A percentile compares a stretch with the other conserved stretches of the same genome.
phyloP scores from a whole-genome alignment of 805 yeast genomes.

The Wickerhamomyces rabaulensis region DNA sequence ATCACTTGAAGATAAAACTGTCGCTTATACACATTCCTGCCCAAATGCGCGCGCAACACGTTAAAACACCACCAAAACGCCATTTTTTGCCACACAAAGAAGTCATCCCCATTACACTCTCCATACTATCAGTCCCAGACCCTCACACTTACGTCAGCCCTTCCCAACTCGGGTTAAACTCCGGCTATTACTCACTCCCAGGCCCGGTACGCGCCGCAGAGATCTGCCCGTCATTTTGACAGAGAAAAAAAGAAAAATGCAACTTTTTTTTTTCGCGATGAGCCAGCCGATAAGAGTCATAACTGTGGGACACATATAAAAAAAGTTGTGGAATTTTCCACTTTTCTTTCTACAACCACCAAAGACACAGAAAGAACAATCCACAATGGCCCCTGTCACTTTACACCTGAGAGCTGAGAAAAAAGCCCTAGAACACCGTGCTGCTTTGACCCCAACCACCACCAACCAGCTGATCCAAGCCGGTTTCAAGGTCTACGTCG shows the following conservation, averaged over 20 bases:
- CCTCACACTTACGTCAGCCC: too few species aligned
- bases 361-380: background rate
- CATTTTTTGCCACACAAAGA: too few species aligned
- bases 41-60: too few species aligned
- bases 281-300: background rate
- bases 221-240: background rate
- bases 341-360: background rate
- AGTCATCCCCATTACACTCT: too few species aligned
- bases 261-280: background rate
- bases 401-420: conserved; percentile 95
- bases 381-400: conserved; percentile 40
- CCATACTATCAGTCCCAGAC: too few species aligned
- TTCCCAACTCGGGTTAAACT: too few species aligned
- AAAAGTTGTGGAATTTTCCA: background rate
- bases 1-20: too few species aligned
- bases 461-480: conserved; percentile 78
- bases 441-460: conserved; percentile 91
- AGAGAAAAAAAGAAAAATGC: background rate
- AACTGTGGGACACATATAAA: too few species aligned
- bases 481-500: conserved; percentile 86
- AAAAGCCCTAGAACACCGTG: conserved; percentile 95
- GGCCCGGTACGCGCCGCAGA: too few species aligned
- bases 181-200: too few species aligned
- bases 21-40: too few species aligned
- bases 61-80: too few species aligned